Evolutionary conservation across 192 early-diverging fungal genomes (phyloP), one percentile per base, ranked within the genome.

Genomic region (Rhizophagus clarus): DNA sequence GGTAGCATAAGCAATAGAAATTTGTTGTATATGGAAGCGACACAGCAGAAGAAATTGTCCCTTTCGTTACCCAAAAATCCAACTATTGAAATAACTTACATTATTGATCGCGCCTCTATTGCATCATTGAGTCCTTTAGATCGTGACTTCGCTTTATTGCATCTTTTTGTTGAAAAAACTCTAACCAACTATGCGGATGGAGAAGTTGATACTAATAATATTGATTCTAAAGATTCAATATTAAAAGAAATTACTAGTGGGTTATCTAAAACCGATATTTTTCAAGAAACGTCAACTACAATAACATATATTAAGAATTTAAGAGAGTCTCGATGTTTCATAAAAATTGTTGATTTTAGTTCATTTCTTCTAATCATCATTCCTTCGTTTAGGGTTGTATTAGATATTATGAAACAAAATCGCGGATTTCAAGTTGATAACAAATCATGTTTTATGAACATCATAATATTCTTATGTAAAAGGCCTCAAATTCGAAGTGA

Each of bases 301-400:
- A 79, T 89, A 28, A 72, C 83, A 22, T 81, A 85, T n/a, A 78
- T 80, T 1, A 74, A 66, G 62, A 81, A 85, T 62, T 78, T 89
- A 17, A 75, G 81, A 61, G 87, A 91, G 26, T 83, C 88, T 32
- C 80, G 86, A 26, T 91, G 90, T 49, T 91, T 91, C 83, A 82
- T 91, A 61, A 91, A 91, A 80, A 85, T 80, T 14, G 80, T 85
- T 76, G 84, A 88, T 68, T 56, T 83, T 5, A 81, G 80, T 34
- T 83, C 88, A 3, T 85, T 89, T 49, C 76, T 88, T 2, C 86
- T 89, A 40, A 77, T 88, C 29, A 76, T 90, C 22, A 80, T 87
- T 15, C 89, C 89, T 14, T 76, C 80, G 70, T 49, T 84, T 66
- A 63, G 83, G 77, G 64, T 76, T 79, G 71, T 87, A 51, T 67